A percentile compares a stretch with the other conserved stretches of the same genome.
Conservation (phyloP, 73 alveolate species). For the Breviolum minutum region DNA sequence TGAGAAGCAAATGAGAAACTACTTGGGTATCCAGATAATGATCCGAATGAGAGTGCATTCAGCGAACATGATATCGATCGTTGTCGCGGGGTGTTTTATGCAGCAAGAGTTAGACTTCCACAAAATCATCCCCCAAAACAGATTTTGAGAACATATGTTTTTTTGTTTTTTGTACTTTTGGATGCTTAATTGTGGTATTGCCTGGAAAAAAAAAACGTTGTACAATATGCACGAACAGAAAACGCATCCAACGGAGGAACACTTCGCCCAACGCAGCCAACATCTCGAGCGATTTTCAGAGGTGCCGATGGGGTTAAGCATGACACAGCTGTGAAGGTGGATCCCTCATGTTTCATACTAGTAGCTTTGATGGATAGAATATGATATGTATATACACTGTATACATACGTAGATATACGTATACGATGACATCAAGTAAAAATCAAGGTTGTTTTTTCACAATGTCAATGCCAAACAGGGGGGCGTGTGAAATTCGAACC, state of each 20-base stretch:
- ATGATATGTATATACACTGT: background rate
- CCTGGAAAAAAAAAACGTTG: background rate
- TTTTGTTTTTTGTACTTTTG: background rate
- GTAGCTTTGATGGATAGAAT: no score
- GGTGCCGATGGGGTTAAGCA: background rate
- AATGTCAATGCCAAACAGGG: no score
- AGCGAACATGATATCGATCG: background rate
- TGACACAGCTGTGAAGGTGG: no score
- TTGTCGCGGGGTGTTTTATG: background rate
- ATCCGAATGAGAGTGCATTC: no score
- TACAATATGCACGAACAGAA: background rate
- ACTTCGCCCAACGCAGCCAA: conserved; percentile 53
- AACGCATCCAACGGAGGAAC: conserved; percentile 1
- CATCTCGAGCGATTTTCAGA: background rate
- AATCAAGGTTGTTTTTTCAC: no score
- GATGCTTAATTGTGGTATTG: background rate
- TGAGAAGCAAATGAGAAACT: background rate
- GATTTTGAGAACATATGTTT: background rate
- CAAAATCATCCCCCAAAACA: background rate
- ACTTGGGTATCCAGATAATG: background rate
- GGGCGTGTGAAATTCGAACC: no score
- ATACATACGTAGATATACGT: no score
- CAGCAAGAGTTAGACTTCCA: background rate
- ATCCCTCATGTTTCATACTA: no score
- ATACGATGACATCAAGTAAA: no score